A percentile compares a stretch with the other conserved stretches of the same genome.
Conservation (phyloP, 208 protist genomes). For the Trypanosoma boissoni region DNA sequence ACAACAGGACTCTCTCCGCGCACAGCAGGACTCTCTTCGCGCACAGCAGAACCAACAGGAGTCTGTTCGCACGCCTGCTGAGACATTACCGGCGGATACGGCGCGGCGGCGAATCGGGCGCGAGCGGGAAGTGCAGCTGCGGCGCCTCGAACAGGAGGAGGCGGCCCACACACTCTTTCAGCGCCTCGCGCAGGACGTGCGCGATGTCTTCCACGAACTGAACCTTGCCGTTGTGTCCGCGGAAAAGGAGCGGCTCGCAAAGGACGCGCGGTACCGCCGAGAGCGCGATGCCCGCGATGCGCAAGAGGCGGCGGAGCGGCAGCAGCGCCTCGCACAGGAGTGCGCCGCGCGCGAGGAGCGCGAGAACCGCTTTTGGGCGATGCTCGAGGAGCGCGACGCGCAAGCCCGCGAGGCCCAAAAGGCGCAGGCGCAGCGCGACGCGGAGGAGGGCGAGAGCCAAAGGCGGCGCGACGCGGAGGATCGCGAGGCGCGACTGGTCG, state of each 20-base stretch:
- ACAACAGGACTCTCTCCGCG: constrained; percentile 24
- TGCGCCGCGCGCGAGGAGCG: constrained; percentile 67
- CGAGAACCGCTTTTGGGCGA: constrained; percentile 71
- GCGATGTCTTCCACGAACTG: constrained; percentile 89
- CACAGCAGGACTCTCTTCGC: constrained; percentile 3
- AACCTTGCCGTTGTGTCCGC: constrained; percentile 88
- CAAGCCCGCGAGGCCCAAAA: too few species aligned
- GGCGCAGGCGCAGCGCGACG: constrained; percentile 37
- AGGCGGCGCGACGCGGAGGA: constrained; percentile 73
- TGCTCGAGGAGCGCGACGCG: constrained; percentile 70
- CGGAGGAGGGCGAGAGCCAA: constrained; percentile 38
- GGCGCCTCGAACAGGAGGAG: constrained; percentile 77
- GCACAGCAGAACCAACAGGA: not conserved
- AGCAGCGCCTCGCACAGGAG: constrained; percentile 66
- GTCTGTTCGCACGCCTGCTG: not conserved
- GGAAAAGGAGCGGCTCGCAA: constrained; percentile 89
- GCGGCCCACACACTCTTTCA: constrained; percentile 78
- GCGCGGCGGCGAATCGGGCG: constrained; percentile 1
- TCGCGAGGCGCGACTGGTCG: constrained; percentile 55
- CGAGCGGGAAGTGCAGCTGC: constrained; percentile 60
- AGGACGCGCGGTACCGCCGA: constrained; percentile 87
- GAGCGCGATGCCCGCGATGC: constrained; percentile 77
- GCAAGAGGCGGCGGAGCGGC: constrained; percentile 58
- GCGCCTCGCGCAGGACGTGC: constrained; percentile 84
- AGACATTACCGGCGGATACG: not conserved